Base-by-base conservation (phyloP, 306 rosid species). In the Aeschynomene evenia region DNA sequence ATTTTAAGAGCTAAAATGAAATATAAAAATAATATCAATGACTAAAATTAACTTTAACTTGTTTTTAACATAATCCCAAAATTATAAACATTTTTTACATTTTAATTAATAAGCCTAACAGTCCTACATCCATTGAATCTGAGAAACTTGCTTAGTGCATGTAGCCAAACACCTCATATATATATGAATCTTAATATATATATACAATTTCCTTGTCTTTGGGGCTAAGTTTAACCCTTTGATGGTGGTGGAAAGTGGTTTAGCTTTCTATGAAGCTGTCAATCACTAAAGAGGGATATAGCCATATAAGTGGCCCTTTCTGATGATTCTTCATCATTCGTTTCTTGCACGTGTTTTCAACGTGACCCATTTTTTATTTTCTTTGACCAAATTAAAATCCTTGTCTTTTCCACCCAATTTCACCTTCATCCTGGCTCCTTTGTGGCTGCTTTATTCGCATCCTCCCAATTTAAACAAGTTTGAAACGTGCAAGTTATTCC, bases 401-500 rank as follows among this genome's bases (percentile, higher is more conserved):
- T 50, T 19, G 26, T 50, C 28, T 14, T 9, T 48, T 19, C 36
- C 52, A 2, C 7, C 1, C 1, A 9, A 21, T 58, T 13, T 24
- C 39, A 26, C 26, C 24, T 33, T 36, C 1, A 29, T 46, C 19
- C 46, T 31, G 0, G 46, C 9, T 0, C 4, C 22, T 65, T 19
- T 71, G 46, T 13, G 49, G 18, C 15, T 21, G 43, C 61, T 23
- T 56, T 74, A n/a, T 45, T 33, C 22, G 39, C 28, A 60, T 48
- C 39, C 53, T 5, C 71, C 64, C 64, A 36, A 37, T 23, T 39
- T 11, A 34, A 75, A 56, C 29, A 61, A 66, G 26, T 66, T 58
- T 46, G 48, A 48, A 67, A 75, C 80, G 74, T 67, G 74, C 74
- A 75, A 75, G 79, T 46, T 57, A 21, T 5, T 9, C 19, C 6